These are phyloP conservation scores for Hydnomerulius pinastri DNA, from an alignment of 768 basidiomycete species.

Conservation along the genomic window DNA sequence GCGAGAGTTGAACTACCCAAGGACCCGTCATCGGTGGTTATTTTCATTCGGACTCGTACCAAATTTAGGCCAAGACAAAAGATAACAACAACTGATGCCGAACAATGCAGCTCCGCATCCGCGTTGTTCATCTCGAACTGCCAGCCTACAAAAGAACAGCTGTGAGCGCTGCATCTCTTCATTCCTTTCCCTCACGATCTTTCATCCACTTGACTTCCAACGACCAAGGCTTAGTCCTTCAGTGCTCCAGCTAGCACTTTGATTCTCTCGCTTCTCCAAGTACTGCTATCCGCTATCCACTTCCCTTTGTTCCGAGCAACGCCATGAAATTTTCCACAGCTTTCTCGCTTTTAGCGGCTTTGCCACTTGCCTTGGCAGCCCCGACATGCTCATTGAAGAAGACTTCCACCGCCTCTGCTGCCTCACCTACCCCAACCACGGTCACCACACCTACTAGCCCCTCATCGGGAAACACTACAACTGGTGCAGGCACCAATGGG, in stretches of 20 bases:
- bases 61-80: background rate
- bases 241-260: constrained; percentile 7
- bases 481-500: constrained; percentile 26
- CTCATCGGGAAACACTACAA: constrained; percentile 15
- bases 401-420: background rate
- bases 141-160: constrained; percentile 12
- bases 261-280: constrained; percentile 3
- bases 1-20: too few relatives aligned
- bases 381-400: constrained; percentile 26
- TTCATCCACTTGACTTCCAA: constrained; percentile 4
- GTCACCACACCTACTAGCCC: constrained; percentile 3
- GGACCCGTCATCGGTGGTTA: too few relatives aligned
- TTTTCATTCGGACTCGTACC: background rate
- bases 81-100: background rate
- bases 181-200: constrained; percentile 15
- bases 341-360: constrained; percentile 21
- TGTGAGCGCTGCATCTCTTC: background rate
- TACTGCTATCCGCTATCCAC: background rate
- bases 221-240: too few relatives aligned
- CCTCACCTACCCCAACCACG: constrained; percentile 5
- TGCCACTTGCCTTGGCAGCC: constrained; percentile 32
- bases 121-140: background rate
- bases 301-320: background rate
- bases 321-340: constrained; percentile 17
- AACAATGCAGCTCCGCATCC: background rate